Conservation (phyloP, 495 filamentous ascomycete species). For the Endocarpon pusillum region DNA sequence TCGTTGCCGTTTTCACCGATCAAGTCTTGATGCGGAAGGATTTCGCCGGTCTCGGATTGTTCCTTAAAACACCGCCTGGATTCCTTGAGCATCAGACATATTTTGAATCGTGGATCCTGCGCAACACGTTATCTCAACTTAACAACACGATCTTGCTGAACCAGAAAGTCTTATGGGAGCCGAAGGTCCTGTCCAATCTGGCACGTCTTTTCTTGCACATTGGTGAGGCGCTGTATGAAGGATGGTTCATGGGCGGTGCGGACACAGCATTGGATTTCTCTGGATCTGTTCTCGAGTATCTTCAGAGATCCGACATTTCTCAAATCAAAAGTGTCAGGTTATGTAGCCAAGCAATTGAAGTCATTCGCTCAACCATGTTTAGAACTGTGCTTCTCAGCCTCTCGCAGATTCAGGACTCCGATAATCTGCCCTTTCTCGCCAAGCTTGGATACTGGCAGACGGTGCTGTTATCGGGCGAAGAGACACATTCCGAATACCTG, state of each 20-base stretch:
- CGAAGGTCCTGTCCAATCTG: conserved; percentile 71
- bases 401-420: conserved; percentile 59
- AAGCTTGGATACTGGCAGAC: conserved; percentile 92
- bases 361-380: conserved; percentile 58
- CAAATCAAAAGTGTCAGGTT: conserved; percentile 70
- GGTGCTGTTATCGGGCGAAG: conserved; percentile 61
- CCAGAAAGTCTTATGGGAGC: conserved; percentile 57
- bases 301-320: conserved; percentile 71
- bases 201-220: conserved; percentile 62
- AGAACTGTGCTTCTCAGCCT: conserved; percentile 61
- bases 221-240: conserved; percentile 81
- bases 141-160: conserved; percentile 51
- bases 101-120: conserved; percentile 80
- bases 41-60: conserved; percentile 76
- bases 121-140: conserved; percentile 53
- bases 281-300: conserved; percentile 69
- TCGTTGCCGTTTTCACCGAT: conserved; percentile 62
- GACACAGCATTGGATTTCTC: conserved; percentile 70
- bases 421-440: conserved; percentile 51
- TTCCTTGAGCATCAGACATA: conserved; percentile 87
- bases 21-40: conserved; percentile 72
- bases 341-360: conserved; percentile 60
- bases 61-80: conserved; percentile 76
- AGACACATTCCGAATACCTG: conserved; percentile 57
- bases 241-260: conserved; percentile 83